Evolutionary conservation across 225 moss, liverwort and hornwort genomes (phyloP).

Genomic region (Physcomitrium patens): DNA sequence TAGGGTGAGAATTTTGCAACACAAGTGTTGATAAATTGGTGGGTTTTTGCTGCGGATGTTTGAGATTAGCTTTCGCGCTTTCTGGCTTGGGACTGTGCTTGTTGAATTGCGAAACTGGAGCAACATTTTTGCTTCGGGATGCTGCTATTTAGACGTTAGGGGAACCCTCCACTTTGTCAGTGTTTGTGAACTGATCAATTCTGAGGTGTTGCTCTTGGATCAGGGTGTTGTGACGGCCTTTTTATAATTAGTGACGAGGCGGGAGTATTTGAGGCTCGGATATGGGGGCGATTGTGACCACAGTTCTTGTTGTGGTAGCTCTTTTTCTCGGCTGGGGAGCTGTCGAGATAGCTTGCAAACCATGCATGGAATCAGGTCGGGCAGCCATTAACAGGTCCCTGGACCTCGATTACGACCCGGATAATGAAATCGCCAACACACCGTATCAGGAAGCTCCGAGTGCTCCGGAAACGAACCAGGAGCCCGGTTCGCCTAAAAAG

Average conservation of each 20-base stretch:
- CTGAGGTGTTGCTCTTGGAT: constrained; percentile 15
- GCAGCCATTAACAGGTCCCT: constrained; percentile 72
- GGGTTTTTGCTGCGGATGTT: background rate
- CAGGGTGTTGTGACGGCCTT: background rate
- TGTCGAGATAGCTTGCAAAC: constrained; percentile 92
- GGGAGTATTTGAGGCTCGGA: constrained; percentile 14
- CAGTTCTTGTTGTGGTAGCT: constrained; percentile 59
- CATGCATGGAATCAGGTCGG: constrained; percentile 88
- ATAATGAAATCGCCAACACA: constrained; percentile 68
- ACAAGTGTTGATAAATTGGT: background rate
- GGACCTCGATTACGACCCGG: constrained; percentile 91
- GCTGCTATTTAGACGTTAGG: background rate
- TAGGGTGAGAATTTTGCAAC: background rate
- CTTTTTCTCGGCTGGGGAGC: constrained; percentile 77
- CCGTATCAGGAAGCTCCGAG: constrained; percentile 64
- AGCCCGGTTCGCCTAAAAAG: constrained; percentile 47
- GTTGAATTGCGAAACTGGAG: background rate
- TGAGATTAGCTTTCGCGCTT: background rate
- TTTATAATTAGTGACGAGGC: constrained; percentile 9
- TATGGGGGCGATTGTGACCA: constrained; percentile 74
- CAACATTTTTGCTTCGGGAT: background rate
- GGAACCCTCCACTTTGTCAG: background rate
- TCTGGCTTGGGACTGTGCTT: background rate
- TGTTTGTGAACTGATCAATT: background rate
- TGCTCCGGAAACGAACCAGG: constrained; percentile 33